Percentiles rank a stretch among this genome's conserved stretches.
Evolutionary conservation across 1,284 basidiomycete genomes (phyloP).

Genomic region (Ceratobasidium sp.): DNA sequence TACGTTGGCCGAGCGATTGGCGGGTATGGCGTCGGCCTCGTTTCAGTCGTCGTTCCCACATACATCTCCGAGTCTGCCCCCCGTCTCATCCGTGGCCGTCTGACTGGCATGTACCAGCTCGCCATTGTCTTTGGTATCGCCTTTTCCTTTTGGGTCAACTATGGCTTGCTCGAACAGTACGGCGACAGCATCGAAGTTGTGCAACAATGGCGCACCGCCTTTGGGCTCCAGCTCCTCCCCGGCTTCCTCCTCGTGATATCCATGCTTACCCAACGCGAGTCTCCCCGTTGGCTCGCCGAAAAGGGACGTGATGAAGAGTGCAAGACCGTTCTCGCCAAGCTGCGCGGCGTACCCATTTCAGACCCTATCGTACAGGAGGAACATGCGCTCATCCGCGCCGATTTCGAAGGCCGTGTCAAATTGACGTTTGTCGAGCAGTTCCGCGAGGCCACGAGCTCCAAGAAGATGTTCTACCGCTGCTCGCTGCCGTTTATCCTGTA

Average conservation of each 20-base stretch:
- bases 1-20: conserved; percentile 53
- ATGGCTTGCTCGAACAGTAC: conserved; percentile 47
- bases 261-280: conserved; percentile 50
- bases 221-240: conserved; percentile 54
- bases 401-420: conserved; percentile 48
- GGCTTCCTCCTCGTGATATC: conserved; percentile 51
- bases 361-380: conserved; percentile 49
- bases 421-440: conserved; percentile 49
- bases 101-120: conserved; percentile 51
- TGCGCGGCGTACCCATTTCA: conserved; percentile 38
- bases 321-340: conserved; percentile 41
- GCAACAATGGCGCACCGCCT: conserved; percentile 53
- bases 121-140: conserved; percentile 53
- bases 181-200: conserved; percentile 44
- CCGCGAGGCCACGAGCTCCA: conserved; percentile 48
- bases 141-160: conserved; percentile 51
- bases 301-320: conserved; percentile 52
- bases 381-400: conserved; percentile 45
- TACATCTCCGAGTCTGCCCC: conserved; percentile 50
- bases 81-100: conserved; percentile 50
- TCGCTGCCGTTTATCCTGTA: conserved; percentile 51
- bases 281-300: conserved; percentile 54
- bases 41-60: conserved; percentile 49
- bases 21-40: conserved; percentile 50
- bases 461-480: conserved; percentile 52